These are phyloP conservation scores for Xylaria grammica DNA, from an alignment of 495 filamentous ascomycete genomes.

Conservation along the genomic window DNA sequence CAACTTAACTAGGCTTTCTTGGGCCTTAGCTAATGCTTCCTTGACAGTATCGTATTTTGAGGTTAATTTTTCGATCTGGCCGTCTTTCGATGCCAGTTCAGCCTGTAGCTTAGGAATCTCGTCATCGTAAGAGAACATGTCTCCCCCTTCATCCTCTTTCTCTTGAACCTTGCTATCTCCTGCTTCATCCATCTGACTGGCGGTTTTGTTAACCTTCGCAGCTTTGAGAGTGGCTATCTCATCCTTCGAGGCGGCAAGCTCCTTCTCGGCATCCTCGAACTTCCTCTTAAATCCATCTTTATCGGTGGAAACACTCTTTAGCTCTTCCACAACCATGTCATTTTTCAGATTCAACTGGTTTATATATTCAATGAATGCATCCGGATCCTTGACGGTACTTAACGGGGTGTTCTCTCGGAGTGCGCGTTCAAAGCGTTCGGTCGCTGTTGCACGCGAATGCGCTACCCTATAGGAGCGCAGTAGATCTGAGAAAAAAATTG, in stretches of 20 bases:
- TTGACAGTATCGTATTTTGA: slow-evolving; percentile 43
- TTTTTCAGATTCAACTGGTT: slow-evolving; percentile 83
- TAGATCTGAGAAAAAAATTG: slow-evolving; percentile 63
- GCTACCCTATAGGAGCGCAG: slow-evolving; percentile 89
- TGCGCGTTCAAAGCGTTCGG: slow-evolving; percentile 91
- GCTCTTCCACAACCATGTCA: slow-evolving; percentile 89
- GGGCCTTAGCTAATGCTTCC: slow-evolving; percentile 53
- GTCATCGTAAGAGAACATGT: slow-evolving; percentile 85
- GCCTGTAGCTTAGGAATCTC: slow-evolving; percentile 70
- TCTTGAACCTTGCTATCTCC: slow-evolving; percentile 11
- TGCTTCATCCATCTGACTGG: slow-evolving; percentile 16
- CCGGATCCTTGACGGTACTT: slow-evolving; percentile 83
- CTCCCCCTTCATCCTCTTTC: slow-evolving; percentile 60
- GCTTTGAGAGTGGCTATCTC: slow-evolving; percentile 35
- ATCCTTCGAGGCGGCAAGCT: slow-evolving; percentile 39
- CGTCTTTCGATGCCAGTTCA: slow-evolving; percentile 59
- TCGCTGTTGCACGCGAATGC: slow-evolving; percentile 79
- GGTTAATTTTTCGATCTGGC: slow-evolving; percentile 45
- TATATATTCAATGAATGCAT: slow-evolving; percentile 89
- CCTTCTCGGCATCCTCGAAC: slow-evolving; percentile 69
- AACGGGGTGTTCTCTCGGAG: slow-evolving; percentile 91
- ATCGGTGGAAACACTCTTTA: slow-evolving; percentile 85
- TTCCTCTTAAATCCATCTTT: slow-evolving; percentile 81
- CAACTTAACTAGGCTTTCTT: too few relatives aligned
- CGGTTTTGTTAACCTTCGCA: slow-evolving; percentile 28